Evolutionary conservation across 1,284 basidiomycete genomes (phyloP).

Genomic region (Cystobasidium sp.): DNA sequence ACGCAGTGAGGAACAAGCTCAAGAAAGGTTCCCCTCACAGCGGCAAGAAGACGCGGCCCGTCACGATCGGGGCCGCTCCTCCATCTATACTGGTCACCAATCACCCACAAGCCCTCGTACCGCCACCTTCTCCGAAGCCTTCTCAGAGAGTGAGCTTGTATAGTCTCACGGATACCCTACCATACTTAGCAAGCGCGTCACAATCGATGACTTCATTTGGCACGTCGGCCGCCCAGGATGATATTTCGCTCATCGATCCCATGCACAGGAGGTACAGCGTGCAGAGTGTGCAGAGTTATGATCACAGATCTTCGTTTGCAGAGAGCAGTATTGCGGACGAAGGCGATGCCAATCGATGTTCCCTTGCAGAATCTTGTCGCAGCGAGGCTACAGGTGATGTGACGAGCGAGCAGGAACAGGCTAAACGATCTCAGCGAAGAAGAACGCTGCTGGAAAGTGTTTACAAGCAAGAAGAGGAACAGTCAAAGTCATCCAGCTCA

Average conservation of each 20-base stretch:
- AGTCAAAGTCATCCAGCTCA: not conserved
- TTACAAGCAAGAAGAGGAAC: slow-evolving; percentile 39
- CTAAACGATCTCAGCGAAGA: slow-evolving; percentile 41
- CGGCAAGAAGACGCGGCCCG: slow-evolving; percentile 36
- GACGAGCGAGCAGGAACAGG: slow-evolving; percentile 43
- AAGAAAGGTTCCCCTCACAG: slow-evolving; percentile 1
- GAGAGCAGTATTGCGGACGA: slow-evolving; percentile 6
- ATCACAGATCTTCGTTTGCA: not conserved
- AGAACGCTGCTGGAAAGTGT: slow-evolving; percentile 46
- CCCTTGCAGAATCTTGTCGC: slow-evolving; percentile 22
- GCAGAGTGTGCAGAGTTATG: not conserved
- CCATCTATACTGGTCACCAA: slow-evolving; percentile 46
- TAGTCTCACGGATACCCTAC: slow-evolving; percentile 28
- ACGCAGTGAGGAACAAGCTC: slow-evolving; percentile 10
- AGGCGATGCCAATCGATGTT: slow-evolving; percentile 32
- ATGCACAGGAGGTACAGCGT: slow-evolving; percentile 24
- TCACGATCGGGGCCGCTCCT: slow-evolving; percentile 43
- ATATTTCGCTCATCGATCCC: slow-evolving; percentile 45
- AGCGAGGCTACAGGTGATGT: slow-evolving; percentile 24
- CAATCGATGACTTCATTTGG: slow-evolving; percentile 35
- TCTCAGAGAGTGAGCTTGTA: slow-evolving; percentile 26
- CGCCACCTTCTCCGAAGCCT: slow-evolving; percentile 24
- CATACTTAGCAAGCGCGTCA: slow-evolving; percentile 36
- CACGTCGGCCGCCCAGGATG: slow-evolving; percentile 32
- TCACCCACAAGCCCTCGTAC: slow-evolving; percentile 36